A percentile compares a stretch with the other conserved stretches of the same genome.
These are phyloP conservation scores for Asterophora parasitica DNA, from an alignment of 768 basidiomycete species.

Conservation along the genomic window DNA sequence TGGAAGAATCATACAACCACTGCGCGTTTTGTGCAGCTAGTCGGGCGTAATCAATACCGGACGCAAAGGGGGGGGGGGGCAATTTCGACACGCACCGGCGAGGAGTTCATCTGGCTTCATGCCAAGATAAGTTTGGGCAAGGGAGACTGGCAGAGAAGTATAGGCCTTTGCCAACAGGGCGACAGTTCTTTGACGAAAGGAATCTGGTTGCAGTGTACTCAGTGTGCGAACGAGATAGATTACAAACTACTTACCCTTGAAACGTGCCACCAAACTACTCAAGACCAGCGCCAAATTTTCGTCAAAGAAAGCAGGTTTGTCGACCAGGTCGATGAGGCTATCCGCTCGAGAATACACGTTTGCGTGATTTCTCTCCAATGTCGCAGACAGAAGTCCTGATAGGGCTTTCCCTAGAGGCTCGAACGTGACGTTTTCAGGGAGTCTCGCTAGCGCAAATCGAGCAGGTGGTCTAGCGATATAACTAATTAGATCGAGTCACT, in stretches of 20 bases:
- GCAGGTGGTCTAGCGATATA: constrained; percentile 49
- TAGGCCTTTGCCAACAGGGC: constrained; percentile 59
- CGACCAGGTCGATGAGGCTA: constrained; percentile 35
- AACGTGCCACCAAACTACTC: constrained; percentile 37
- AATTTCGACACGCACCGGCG: constrained; percentile 24
- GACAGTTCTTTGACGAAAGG: constrained; percentile 56
- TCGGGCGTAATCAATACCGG: background rate
- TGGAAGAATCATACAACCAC: constrained; percentile 50
- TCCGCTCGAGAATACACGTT: constrained; percentile 49
- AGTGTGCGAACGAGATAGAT: background rate
- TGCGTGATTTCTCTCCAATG: constrained; percentile 50
- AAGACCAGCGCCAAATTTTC: constrained; percentile 42
- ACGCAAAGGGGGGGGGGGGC: background rate
- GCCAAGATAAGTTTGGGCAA: constrained; percentile 57
- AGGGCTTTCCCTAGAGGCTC: constrained; percentile 46
- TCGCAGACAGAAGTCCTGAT: constrained; percentile 41
- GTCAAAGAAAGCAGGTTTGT: constrained; percentile 41
- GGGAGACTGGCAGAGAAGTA: constrained; percentile 48
- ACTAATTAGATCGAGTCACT: background rate
- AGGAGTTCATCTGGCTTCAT: constrained; percentile 35
- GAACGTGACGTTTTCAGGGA: constrained; percentile 43
- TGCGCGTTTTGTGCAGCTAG: constrained; percentile 37
- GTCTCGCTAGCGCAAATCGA: constrained; percentile 49
- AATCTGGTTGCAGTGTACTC: constrained; percentile 31
- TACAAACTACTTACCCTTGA: constrained; percentile 43